phyloP scores from a whole-genome alignment of 225 moss, liverwort and hornwort genomes.

The Anthoceros angustus region DNA sequence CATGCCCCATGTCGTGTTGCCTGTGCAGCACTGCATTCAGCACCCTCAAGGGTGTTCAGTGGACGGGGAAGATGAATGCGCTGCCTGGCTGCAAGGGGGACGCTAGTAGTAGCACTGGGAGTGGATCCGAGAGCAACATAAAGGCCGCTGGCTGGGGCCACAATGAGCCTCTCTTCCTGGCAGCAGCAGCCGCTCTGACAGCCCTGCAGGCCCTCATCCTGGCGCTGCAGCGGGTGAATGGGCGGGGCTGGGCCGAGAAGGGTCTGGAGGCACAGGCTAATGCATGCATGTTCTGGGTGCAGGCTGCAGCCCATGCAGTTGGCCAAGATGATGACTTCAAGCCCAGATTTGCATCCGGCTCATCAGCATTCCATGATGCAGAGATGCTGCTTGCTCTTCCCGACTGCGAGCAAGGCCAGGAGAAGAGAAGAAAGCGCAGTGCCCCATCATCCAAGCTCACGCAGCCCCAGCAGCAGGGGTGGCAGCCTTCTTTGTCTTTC shows the following conservation, averaged over 20 bases:
- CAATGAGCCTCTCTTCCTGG: neutral
- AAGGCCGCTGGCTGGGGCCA: constrained; percentile 1
- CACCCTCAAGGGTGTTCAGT: neutral
- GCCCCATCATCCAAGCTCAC: neutral
- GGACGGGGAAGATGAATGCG: neutral
- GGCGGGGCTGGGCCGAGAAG: constrained; percentile 2
- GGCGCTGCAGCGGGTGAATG: constrained; percentile 2
- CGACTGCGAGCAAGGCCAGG: neutral
- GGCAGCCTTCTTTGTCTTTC: neutral
- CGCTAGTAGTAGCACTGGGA: neutral
- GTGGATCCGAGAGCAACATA: neutral
- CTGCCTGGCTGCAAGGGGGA: neutral
- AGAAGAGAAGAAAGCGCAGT: neutral
- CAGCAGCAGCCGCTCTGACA: neutral
- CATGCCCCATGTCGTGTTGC: neutral
- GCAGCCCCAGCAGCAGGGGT: neutral
- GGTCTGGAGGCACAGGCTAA: neutral
- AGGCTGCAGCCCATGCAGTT: constrained; percentile 5
- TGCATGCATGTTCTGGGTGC: constrained; percentile 5
- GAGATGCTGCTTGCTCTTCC: constrained; percentile 1
- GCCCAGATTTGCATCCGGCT: neutral
- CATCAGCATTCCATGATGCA: constrained; percentile 2
- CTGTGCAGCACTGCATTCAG: constrained; percentile 1
- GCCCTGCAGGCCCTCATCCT: neutral
- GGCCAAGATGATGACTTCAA: neutral